Evolutionary conservation across 805 yeast species (phyloP).

Genomic region (Barnettozyma californica): DNA sequence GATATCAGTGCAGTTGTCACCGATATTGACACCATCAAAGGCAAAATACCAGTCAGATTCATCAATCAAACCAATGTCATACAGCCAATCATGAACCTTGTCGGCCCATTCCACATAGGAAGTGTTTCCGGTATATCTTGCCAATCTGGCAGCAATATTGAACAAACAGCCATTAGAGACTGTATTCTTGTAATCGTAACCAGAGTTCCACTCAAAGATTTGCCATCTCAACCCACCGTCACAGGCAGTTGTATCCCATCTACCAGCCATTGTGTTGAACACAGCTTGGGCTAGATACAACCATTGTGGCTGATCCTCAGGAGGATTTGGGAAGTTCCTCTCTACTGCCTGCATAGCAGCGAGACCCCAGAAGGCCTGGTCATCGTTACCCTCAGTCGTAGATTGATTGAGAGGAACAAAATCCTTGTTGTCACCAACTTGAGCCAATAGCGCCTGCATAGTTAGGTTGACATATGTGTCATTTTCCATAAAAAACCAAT

Average conservation of each 20-base stretch:
- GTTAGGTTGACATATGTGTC: slow-evolving; percentile 54
- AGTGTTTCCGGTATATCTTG: slow-evolving; percentile 68
- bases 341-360: slow-evolving; percentile 84
- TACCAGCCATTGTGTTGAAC: slow-evolving; percentile 72
- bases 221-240: slow-evolving; percentile 90
- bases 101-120: slow-evolving; percentile 73
- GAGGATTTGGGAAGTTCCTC: slow-evolving; percentile 72
- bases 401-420: slow-evolving; percentile 80
- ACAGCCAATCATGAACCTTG: slow-evolving; percentile 71
- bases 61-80: slow-evolving; percentile 39
- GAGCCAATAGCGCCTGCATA: slow-evolving; percentile 55
- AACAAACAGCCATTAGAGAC: slow-evolving; percentile 82
- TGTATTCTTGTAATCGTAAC: slow-evolving; percentile 83
- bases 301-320: slow-evolving; percentile 59
- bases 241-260: slow-evolving; percentile 68
- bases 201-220: slow-evolving; percentile 82
- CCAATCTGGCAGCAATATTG: slow-evolving; percentile 77
- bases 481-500: slow-evolving; percentile 60
- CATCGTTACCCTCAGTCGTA: slow-evolving; percentile 86
- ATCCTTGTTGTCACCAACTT: slow-evolving; percentile 57
- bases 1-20: slow-evolving; percentile 44
- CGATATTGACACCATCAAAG: slow-evolving; percentile 56
- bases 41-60: slow-evolving; percentile 38
- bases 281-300: slow-evolving; percentile 76
- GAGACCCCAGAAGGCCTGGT: slow-evolving; percentile 91